Conservation (phyloP, 2,329 filamentous ascomycete species). For the Sporothrix euskadiensis region DNA sequence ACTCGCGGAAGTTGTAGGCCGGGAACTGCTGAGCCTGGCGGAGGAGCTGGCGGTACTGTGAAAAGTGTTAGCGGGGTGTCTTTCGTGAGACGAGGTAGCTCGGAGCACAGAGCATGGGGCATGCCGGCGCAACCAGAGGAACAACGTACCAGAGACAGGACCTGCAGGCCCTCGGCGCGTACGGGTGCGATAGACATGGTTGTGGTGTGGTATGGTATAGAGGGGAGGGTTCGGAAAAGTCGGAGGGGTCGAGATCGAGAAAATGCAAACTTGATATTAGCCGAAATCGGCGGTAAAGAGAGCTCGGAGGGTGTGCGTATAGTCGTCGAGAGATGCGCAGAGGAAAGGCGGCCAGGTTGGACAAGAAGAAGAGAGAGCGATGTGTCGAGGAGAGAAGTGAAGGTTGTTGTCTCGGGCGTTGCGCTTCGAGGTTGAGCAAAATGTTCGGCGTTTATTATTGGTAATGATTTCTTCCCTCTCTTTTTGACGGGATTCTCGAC, state of each 20-base stretch:
- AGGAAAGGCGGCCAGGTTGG: neutral
- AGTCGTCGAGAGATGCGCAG: slow-evolving; percentile 12
- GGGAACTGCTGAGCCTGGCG: slow-evolving; percentile 85
- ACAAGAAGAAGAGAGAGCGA: neutral
- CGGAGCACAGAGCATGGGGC: neutral
- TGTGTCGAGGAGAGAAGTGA: neutral
- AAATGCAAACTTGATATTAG: slow-evolving; percentile 13
- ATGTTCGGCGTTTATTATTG: slow-evolving; percentile 19
- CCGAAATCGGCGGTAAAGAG: neutral
- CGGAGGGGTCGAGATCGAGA: neutral
- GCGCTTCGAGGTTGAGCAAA: neutral
- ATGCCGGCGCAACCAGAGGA: slow-evolving; percentile 29
- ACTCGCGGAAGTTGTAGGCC: slow-evolving; percentile 97
- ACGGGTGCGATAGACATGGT: slow-evolving; percentile 25
- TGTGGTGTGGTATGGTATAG: neutral
- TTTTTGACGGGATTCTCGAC: neutral
- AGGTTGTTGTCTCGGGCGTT: neutral
- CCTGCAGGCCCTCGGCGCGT: slow-evolving; percentile 50
- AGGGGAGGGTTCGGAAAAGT: neutral
- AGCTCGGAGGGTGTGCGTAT: neutral
- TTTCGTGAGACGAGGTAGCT: neutral
- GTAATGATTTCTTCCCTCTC: neutral
- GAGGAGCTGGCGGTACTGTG: slow-evolving; percentile 85
- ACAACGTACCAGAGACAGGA: slow-evolving; percentile 55
- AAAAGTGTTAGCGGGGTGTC: slow-evolving; percentile 10